These are phyloP conservation scores for Didymosphaeria variabile DNA, from an alignment of 2,329 filamentous ascomycete genomes.

Conservation along the genomic window DNA sequence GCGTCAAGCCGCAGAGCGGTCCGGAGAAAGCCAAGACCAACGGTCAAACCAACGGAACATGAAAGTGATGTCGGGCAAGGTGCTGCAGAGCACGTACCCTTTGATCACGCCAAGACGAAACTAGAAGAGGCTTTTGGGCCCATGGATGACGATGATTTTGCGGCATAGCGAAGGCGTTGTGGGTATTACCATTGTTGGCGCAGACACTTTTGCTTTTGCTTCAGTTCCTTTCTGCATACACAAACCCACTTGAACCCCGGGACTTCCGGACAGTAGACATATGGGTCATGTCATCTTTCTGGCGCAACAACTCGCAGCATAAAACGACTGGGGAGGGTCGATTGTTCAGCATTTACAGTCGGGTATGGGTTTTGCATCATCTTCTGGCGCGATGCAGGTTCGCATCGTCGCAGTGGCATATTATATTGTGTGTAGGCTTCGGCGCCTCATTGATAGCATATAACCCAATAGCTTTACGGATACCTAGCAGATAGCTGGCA, in stretches of 20 bases:
- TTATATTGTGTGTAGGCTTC: conserved; percentile 4
- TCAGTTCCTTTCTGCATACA: conserved; percentile 20
- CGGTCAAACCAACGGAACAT: conserved; percentile 28
- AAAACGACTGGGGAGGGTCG: conserved; percentile 13
- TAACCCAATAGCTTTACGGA: background rate
- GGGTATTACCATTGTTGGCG: conserved; percentile 4
- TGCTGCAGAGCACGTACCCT: background rate
- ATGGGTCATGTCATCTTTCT: conserved; percentile 10
- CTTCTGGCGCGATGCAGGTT: conserved; percentile 10
- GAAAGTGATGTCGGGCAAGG: background rate
- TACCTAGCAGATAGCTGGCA: conserved; percentile 7
- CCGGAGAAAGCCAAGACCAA: conserved; percentile 24
- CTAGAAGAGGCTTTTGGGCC: background rate
- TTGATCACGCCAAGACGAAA: conserved; percentile 7
- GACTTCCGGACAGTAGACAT: background rate
- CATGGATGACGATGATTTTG: conserved; percentile 15
- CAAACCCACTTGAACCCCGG: background rate
- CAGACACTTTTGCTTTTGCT: conserved; percentile 10
- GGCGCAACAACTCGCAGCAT: conserved; percentile 15
- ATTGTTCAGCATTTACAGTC: conserved; percentile 14
- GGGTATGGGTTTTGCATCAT: conserved; percentile 12
- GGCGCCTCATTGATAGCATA: conserved; percentile 11
- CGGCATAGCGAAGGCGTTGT: conserved; percentile 16
- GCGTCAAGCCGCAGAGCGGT: conserved; percentile 18
- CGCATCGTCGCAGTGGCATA: conserved; percentile 13